Base-by-base conservation (phyloP, 371 early-diverging fungal genomes). In the Mucor sp. region DNA sequence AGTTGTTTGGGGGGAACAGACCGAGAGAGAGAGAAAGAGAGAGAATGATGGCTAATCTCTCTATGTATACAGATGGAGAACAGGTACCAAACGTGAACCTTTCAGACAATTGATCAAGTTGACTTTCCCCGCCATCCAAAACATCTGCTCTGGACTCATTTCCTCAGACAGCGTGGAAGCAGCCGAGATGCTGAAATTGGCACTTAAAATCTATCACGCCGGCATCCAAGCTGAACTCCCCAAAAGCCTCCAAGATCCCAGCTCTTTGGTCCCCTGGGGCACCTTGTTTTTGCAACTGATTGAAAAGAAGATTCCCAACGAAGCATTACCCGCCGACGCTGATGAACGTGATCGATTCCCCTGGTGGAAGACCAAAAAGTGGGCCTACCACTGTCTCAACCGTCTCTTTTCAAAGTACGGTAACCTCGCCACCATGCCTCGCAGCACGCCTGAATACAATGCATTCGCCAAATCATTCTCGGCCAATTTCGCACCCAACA, bases 341-440 rank as follows among this genome's bases (percentile, higher is more conserved):
- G 91, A 90, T 47, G 95, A 93, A 39, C 77, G 90, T 35, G 94
- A 92, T 62, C 86, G 87, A 69, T 90, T 91, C 72, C 87, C 89
- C 19, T 94, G 91, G 90, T 94, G 93, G 92, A 94, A 94, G 83
- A 93, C 92, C 41, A 95, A 95, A 79, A 95, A 97, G 66, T 97
- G 98, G 97, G 94, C 97, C 4, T 90, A 89, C 68, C 87, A 89
- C 47, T 91, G 91, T 79, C 72, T 97, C 65, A 93, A 95, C 79
- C 86, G 85, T n/a, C 83, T 95, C 19, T 94, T 95, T 65, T 69
- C 55, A 58, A 89, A 91, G 67, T 95, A 94, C 67, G 94, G 94
- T 58, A 90, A 91, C 69, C 91, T 90, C 25, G 86, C 90, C 1
- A 75, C 85, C 63, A 76, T 89, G 61, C 75, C 89, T 47, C 39